phyloP scores from a whole-genome alignment of 2,329 filamentous ascomycete species.

The Chrysosporium keratinophilum region DNA sequence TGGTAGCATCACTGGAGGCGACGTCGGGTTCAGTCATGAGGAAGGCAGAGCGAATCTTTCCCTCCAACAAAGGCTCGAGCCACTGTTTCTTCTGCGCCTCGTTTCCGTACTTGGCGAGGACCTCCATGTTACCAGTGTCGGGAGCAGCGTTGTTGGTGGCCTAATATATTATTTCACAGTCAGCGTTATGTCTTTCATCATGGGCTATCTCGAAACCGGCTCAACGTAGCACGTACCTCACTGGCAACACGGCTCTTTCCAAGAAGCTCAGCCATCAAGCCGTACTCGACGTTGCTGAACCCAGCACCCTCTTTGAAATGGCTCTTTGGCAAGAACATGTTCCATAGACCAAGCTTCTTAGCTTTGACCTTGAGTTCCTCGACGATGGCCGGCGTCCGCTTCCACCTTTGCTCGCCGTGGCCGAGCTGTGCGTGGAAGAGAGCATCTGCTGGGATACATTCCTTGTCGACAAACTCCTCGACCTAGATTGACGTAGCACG shows the following conservation, averaged over 20 bases:
- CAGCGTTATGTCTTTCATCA: background rate
- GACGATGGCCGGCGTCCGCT: constrained; percentile 65
- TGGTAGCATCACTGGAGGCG: constrained; percentile 82
- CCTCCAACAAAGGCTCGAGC: constrained; percentile 70
- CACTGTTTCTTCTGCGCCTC: constrained; percentile 75
- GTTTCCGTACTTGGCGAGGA: constrained; percentile 81
- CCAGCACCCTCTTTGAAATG: constrained; percentile 94
- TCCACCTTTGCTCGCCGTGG: constrained; percentile 65
- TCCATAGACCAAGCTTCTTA: constrained; percentile 79
- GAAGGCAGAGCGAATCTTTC: constrained; percentile 79
- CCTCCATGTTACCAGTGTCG: constrained; percentile 94
- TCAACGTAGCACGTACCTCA: constrained; percentile 40
- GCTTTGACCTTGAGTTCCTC: constrained; percentile 85
- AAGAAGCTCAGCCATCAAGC: constrained; percentile 91
- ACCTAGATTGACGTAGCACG: constrained; percentile 42
- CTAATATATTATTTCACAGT: constrained; percentile 20
- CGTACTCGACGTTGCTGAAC: constrained; percentile 92
- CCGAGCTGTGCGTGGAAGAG: constrained; percentile 73
- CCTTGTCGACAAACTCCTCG: constrained; percentile 92
- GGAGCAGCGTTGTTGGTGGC: constrained; percentile 84
- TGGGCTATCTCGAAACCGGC: constrained; percentile 19
- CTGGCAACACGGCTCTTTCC: constrained; percentile 76
- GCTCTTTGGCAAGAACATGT: constrained; percentile 91
- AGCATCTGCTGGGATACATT: constrained; percentile 78
- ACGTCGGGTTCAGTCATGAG: constrained; percentile 89